Percentiles rank a stretch among this genome's conserved stretches.
Evolutionary conservation across 73 alveolate species (phyloP).

Genomic region (Symbiodinium natans): DNA sequence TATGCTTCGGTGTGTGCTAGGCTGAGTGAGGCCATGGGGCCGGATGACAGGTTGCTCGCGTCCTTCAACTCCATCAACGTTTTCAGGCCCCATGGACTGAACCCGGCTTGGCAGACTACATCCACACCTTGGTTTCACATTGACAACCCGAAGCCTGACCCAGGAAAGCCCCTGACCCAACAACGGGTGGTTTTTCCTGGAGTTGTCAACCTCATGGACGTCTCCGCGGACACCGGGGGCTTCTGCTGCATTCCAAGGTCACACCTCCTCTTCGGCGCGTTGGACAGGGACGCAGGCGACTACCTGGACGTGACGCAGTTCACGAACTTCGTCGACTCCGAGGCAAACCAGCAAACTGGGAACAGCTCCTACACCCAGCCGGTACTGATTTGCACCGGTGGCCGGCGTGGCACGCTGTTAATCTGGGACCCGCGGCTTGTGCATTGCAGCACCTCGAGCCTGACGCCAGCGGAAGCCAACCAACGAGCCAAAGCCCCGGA

Average conservation of each 20-base stretch:
- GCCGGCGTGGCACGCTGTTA: not conserved
- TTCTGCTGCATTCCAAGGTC: not conserved
- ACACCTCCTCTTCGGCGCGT: not conserved
- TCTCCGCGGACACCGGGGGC: slow-evolving; percentile 1
- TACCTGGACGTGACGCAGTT: not conserved
- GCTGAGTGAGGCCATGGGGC: not conserved
- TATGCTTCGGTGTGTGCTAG: not conserved
- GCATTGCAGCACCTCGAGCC: not conserved
- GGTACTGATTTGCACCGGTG: not conserved
- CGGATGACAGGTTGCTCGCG: not conserved
- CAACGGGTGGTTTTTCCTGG: not conserved
- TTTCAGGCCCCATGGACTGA: not conserved
- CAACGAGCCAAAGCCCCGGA: not conserved
- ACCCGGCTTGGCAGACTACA: not conserved
- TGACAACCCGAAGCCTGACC: not conserved
- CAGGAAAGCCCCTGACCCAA: not conserved
- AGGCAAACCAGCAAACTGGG: not conserved
- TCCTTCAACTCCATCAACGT: not conserved
- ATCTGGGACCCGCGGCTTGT: slow-evolving; percentile 12
- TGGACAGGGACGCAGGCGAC: not conserved
- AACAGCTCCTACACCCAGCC: not conserved
- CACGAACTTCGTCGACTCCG: not conserved
- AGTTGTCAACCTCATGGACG: not conserved
- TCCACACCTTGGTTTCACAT: not conserved
- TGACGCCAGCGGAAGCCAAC: not conserved